Evolutionary conservation across 345 rosid genomes (phyloP), one percentile per base, ranked within the genome.

Genomic region (Trapa incisa): DNA sequence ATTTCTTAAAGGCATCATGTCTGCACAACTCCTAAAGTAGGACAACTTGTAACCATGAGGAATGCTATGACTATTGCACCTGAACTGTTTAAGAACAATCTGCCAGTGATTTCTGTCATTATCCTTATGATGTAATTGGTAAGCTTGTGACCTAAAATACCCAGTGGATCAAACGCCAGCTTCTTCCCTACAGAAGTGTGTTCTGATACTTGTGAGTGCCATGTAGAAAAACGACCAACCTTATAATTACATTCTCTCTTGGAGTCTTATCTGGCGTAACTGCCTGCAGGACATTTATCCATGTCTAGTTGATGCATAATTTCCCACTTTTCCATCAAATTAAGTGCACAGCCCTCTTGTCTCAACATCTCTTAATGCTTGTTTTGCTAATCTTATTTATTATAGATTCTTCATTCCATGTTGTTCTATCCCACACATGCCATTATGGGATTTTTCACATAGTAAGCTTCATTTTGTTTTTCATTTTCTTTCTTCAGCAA

Each of bases 401-500:
- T 57, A 5, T 35, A 17, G 61, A 2, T 41, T n/a, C 35, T 29
- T 33, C 10, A 9, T 57, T 43, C 43, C 52, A 57, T 29, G 32
- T 57, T 57, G 36, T 15, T 57, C 37, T 14, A 57, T 7, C 7
- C 0, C 0, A 22, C 33, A 2, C 9, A 57, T 57, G 3, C 14
- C 14, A 57, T 1, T 7, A 54, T n/a, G 5, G 35, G 60, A 54
- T 29, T 54, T 12, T 57, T 57, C 37, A 45, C 52, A 35, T 33
- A 52, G 37, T 52, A 50, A 52, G 10, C 14, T 0, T 11, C 61
- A 50, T 10, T n/a, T 15, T 15, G 3, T 62, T 47, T 71, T 1
- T 16, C 43, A 65, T 3, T n/a, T 68, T 70, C 50, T 70, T 57
- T 75, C 56, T 74, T 57, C 70, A 90, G 99, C 96, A 32, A 87